Base-by-base conservation (phyloP, 176 grass and related monocot genomes). In the Lolium multiflorum region DNA sequence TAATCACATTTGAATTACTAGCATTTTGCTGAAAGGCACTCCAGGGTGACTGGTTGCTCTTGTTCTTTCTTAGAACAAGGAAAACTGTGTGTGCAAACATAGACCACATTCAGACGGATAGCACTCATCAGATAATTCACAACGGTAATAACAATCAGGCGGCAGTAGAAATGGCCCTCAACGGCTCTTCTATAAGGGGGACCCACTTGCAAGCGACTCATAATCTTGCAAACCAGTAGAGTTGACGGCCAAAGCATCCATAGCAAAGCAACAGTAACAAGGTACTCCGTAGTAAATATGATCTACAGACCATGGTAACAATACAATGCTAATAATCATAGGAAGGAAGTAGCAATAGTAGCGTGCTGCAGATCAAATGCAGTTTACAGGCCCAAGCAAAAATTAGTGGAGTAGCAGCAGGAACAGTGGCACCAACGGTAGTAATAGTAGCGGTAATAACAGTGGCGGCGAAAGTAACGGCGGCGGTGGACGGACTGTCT, bases 301-400 rank as follows among this genome's bases (percentile, higher is more conserved):
- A 65, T 31, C 5, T 35, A 66, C 43, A 49, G 46, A 50, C 11
- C 71, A 75, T 31, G 72, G 72, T 75, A 52, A 52, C 15, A 52
- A 18, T 25, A 73, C 41, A 46, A 2, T 7, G 12, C 1, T 60
- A 37, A 1, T 37, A 39, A 67, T 47, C 3, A 35, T 76, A 18
- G 12, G 2, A 56, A 44, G 11, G 71, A 15, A 6, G 50, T 4
- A 24, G 60, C 10, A 66, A 11, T 5, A 16, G 48, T 7, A 21
- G 60, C 22, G 57, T 11, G 71, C 18, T 64, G 74, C 63, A 37
- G 35, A 68, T 79, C 16, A 26, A 3, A 71, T 67, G 73, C 57
- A 79, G 48, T 7, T 56, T 47, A 54, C 44, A 74, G 44, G 67
- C 12, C 61, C 61, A 60, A 74, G 81, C 38, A 74, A 75, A 75